Evolutionary conservation across 163 green algal species (phyloP), one percentile per base, ranked within the genome.

Genomic region (Chlorella variabilis): DNA sequence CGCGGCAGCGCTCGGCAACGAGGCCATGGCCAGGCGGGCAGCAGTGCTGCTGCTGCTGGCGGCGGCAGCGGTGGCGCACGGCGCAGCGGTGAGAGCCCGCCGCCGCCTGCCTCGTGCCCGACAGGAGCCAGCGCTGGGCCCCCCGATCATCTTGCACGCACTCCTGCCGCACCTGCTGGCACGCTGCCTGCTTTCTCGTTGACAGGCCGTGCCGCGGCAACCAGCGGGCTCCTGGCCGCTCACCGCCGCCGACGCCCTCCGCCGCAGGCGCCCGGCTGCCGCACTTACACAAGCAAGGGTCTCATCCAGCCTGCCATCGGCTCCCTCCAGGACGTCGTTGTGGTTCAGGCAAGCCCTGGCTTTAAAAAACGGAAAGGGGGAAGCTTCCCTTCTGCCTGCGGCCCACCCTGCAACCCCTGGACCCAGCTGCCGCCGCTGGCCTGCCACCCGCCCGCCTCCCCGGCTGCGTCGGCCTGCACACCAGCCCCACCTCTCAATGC

Each of bases 301-400:
- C 75, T 81, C 29, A 71, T 81, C 41, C 58, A 81, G 41, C 58
- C 75, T 20, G 75, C 75, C 2, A 48, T 33, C 20, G 75, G 59
- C 6, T 49, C 58, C 15, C 41, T 81, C 7, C 75, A 81, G 18
- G 75, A 81, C 39, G 58, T 71, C 0, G 63, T 81, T 4, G 41
- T 81, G 29, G 75, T 81, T 27, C 75, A 80, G 73, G 73, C 73
- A 59, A 70, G 73, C 23, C 23, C 20, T 29, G 9, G 23, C 23
- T 63, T 23, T 15, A 54, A 54, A 20, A 23, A 6, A 45, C 29
- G 33, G 27, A 42, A 45, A 42, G 8, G 27, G 27, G 31, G 6
- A 21, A n/a, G 38, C 31, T n/a, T 4, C 68, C n/a, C 33, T 2
- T 23, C 41, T 62, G 2, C 8, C 13, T 7, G 41, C 68, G 25